Evolutionary conservation across 148 eudicot species (phyloP).

Genomic region (Polygonum maritimum): DNA sequence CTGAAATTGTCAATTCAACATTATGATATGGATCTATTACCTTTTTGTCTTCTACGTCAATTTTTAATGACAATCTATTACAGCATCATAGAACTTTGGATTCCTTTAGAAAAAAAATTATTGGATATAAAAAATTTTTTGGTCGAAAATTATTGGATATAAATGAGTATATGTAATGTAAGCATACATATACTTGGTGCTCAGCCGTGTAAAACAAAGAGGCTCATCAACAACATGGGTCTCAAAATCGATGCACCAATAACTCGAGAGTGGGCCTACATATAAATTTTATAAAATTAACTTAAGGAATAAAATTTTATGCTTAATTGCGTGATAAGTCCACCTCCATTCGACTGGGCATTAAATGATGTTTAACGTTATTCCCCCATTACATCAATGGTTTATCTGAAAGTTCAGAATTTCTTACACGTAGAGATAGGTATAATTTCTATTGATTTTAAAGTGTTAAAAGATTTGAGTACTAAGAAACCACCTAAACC

Average conservation of each 20-base stretch:
- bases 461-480: no score
- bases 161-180: background rate
- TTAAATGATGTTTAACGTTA: background rate
- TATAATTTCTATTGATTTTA: no score
- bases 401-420: background rate
- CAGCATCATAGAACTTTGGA: background rate
- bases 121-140: background rate
- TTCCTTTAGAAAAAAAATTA: background rate
- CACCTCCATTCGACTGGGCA: background rate
- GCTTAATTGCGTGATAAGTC: background rate
- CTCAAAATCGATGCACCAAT: background rate
- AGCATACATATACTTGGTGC: background rate
- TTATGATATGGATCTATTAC: background rate
- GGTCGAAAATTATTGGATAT: background rate
- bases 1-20: background rate
- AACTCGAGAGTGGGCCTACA: background rate
- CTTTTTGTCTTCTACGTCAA: no score
- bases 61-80: no score
- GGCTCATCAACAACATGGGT: background rate
- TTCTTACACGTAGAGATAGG: background rate
- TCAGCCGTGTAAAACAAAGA: background rate
- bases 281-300: no score
- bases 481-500: no score
- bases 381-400: background rate
- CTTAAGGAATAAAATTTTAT: no score